Evolutionary conservation across 352 stramenopile genomes (phyloP).

Genomic region (Phytophthora europaea): DNA sequence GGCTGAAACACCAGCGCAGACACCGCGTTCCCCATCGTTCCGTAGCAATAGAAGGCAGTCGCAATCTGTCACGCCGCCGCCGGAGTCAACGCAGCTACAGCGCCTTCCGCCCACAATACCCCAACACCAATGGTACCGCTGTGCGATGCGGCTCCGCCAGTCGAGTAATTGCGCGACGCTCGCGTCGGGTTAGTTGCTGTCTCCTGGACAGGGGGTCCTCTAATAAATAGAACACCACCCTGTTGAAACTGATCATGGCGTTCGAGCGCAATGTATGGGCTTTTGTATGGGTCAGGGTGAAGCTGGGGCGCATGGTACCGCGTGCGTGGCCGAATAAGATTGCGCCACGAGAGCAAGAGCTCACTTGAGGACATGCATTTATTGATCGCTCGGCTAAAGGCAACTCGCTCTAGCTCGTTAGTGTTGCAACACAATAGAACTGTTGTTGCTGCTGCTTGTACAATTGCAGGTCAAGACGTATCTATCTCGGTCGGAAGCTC

Average conservation of each 20-base stretch:
- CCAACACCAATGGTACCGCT: background rate
- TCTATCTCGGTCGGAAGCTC: conserved; percentile 3
- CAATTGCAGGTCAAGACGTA: conserved; percentile 5
- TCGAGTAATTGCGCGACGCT: conserved; percentile 10
- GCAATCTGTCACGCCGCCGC: background rate
- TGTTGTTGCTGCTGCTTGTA: background rate
- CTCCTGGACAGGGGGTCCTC: background rate
- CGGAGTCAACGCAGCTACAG: conserved; percentile 1
- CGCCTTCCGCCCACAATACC: background rate
- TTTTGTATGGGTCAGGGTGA: conserved; percentile 29
- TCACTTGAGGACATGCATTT: background rate
- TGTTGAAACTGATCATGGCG: conserved; percentile 34
- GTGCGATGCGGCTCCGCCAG: conserved; percentile 3
- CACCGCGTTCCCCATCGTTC: conserved; percentile 80
- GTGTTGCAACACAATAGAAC: background rate
- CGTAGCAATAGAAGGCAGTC: background rate
- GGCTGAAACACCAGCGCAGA: conserved; percentile 92
- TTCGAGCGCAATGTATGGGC: background rate
- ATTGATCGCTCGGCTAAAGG: background rate
- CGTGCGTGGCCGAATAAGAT: conserved; percentile 14
- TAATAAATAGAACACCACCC: conserved; percentile 42
- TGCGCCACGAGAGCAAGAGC: background rate
- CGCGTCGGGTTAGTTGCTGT: conserved; percentile 19
- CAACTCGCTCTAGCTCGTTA: conserved; percentile 3
- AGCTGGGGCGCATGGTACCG: conserved; percentile 12